Base-by-base conservation (phyloP, 768 basidiomycete species). In the Tephrocybe rancida region DNA sequence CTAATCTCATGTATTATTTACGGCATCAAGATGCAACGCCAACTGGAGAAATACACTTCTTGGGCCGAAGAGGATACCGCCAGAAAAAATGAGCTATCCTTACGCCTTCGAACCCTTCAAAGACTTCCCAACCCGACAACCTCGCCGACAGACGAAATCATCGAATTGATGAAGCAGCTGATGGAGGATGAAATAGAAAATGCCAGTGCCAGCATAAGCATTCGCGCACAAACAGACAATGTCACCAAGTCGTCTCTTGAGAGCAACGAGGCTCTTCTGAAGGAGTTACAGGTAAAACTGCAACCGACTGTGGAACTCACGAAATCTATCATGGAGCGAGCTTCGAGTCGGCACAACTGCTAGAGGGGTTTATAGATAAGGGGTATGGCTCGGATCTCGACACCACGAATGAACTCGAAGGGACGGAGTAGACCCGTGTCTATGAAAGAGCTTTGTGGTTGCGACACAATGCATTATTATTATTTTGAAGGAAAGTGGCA, bases 121-220 rank as follows among this genome's bases (percentile, higher is more conserved):
- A 37, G 38, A 22, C 57, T 54, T 18, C 57, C 48, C 3, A 51
- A 37, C n/a, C 41, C 49, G 13, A 38, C 41, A 5, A 27, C 32
- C 2, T 16, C 27, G 9, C 48, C 39, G 24, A 26, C 48, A 9
- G 39, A 47, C 4, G 13, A 47, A 0, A 16, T 50, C 5, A 37
- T 50, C 3, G 25, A 43, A 26, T 30, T 21, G 5, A 41, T 50
- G 9, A 39, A 21, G 8, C 6, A 25, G 13, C 21, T 58, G 14
- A 37, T 54, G 21, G 22, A 3, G 11, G 26, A 37, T 14, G 32
- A 37, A 19, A 26, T 26, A 13, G 21, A 39, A 7, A 16, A 22
- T 0, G 44, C 44, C 30, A 32, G n/a, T n/a, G n/a, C n/a, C n/a
- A n/a, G n/a, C n/a, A n/a, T n/a, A n/a, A n/a, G n/a, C n/a, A n/a